Evolutionary conservation across 1,139 yeast genomes (phyloP), one percentile per base, ranked within the genome.

Genomic region (Candida glucosophila): DNA sequence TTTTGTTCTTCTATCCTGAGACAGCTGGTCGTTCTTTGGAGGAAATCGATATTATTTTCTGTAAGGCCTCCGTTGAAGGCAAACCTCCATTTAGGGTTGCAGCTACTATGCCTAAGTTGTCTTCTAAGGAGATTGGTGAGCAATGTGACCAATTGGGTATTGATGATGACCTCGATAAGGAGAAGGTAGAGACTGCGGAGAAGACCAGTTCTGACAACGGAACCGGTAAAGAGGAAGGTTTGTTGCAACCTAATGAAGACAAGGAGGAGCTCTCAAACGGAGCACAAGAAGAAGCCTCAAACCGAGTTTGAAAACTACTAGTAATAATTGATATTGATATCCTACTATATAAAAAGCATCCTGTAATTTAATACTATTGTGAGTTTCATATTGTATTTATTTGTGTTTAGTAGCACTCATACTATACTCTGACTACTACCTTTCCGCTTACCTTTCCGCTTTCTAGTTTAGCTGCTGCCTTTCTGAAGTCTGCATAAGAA

Each of bases 361-460:
- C n/a, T n/a, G n/a, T n/a, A n/a, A n/a, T n/a, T n/a, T n/a, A n/a
- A n/a, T n/a, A n/a, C n/a, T n/a, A n/a, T n/a, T n/a, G n/a, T n/a
- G n/a, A n/a, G n/a, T n/a, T n/a, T n/a, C n/a, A n/a, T n/a, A n/a
- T n/a, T n/a, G n/a, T n/a, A n/a, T n/a, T n/a, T n/a, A n/a, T n/a
- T n/a, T n/a, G n/a, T n/a, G n/a, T n/a, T n/a, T n/a, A n/a, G n/a
- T n/a, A n/a, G n/a, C n/a, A n/a, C n/a, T n/a, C n/a, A n/a, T n/a
- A n/a, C n/a, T n/a, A 11, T 14, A 57, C 39, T 34, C 47, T 44
- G 17, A 72, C 35, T 5, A 80, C 64, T 20, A 80, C 59, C 44
- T 81, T 81, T 20, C 93, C 93, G 31, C 59, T 62, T 3, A 78
- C 75, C 26, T 49, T 58, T 29, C 70, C 68, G 10, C 59, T 47